Evolutionary conservation across 495 filamentous ascomycete genomes (phyloP).

Genomic region (Hypoxylon intermedium): DNA sequence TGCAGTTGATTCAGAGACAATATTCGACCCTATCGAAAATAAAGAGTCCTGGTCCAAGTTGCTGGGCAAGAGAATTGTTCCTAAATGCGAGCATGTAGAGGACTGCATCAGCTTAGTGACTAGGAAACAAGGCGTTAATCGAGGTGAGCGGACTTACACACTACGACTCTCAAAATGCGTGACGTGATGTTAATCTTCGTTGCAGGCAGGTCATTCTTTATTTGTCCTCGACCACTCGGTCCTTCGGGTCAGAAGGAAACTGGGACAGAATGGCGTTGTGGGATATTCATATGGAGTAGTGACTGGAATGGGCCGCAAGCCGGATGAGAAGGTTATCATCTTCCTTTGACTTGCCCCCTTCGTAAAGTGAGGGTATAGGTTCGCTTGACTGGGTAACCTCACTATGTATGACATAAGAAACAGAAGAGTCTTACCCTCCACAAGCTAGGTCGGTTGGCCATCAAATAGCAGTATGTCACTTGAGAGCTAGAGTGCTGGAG

Average conservation of each 20-base stretch:
- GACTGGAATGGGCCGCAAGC: slow-evolving; percentile 66
- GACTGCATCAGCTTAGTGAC: slow-evolving; percentile 81
- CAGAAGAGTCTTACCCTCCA: too few species aligned
- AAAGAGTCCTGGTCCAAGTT: slow-evolving; percentile 89
- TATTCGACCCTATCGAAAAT: slow-evolving; percentile 73
- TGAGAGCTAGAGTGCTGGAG: too few species aligned
- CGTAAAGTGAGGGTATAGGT: too few species aligned
- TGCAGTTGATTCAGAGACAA: slow-evolving; percentile 31
- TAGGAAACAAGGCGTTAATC: slow-evolving; percentile 86
- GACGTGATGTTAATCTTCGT: neutral
- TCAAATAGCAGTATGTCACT: too few species aligned
- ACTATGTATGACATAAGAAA: too few species aligned
- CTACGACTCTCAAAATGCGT: neutral
- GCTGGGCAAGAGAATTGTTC: slow-evolving; percentile 74
- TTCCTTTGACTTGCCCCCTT: too few species aligned
- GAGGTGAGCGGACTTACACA: slow-evolving; percentile 48
- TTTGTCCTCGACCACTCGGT: slow-evolving; percentile 80
- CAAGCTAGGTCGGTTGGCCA: too few species aligned
- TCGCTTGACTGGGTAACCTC: too few species aligned
- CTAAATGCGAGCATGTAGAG: slow-evolving; percentile 87
- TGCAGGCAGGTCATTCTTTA: slow-evolving; percentile 81
- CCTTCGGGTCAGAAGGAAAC: slow-evolving; percentile 83
- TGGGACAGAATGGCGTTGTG: slow-evolving; percentile 82
- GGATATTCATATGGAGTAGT: slow-evolving; percentile 89
- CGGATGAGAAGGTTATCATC: slow-evolving; percentile 1